Evolutionary conservation across 2,329 filamentous ascomycete species (phyloP).

Genomic region (Botrytis porri): DNA sequence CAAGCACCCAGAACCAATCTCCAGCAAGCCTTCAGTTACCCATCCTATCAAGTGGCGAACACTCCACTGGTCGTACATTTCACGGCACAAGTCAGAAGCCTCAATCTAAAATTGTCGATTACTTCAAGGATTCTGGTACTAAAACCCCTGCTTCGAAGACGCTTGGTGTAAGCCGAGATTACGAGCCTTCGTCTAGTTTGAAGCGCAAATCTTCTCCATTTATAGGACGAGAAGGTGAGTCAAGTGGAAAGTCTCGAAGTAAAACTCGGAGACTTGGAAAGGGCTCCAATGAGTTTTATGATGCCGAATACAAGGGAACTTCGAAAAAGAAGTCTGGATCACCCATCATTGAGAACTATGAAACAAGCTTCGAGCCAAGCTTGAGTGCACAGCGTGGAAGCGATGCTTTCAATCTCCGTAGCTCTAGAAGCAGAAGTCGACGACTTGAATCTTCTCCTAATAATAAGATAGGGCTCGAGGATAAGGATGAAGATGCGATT

Average conservation of each 20-base stretch:
- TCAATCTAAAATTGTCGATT: constrained; percentile 1
- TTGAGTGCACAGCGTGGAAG: background rate
- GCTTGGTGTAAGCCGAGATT: background rate
- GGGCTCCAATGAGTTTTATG: background rate
- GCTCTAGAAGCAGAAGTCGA: constrained; percentile 9
- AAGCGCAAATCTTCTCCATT: constrained; percentile 9
- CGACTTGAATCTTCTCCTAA: background rate
- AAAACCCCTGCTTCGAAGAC: background rate
- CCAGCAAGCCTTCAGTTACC: background rate
- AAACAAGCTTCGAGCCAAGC: background rate
- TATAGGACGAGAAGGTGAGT: background rate
- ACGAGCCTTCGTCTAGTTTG: background rate
- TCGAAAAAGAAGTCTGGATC: background rate
- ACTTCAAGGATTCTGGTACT: background rate
- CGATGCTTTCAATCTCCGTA: constrained; percentile 3
- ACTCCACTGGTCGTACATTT: background rate
- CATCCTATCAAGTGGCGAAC: background rate
- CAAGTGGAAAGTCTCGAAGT: background rate
- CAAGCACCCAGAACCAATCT: background rate
- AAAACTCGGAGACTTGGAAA: constrained; percentile 2
- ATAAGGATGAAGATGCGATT: background rate
- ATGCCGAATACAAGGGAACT: constrained; percentile 2
- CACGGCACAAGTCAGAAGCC: background rate
- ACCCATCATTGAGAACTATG: background rate
- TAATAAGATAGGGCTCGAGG: background rate